These are phyloP conservation scores for Polyplosphaeria fusca DNA, from an alignment of 495 filamentous ascomycete genomes.

Conservation along the genomic window DNA sequence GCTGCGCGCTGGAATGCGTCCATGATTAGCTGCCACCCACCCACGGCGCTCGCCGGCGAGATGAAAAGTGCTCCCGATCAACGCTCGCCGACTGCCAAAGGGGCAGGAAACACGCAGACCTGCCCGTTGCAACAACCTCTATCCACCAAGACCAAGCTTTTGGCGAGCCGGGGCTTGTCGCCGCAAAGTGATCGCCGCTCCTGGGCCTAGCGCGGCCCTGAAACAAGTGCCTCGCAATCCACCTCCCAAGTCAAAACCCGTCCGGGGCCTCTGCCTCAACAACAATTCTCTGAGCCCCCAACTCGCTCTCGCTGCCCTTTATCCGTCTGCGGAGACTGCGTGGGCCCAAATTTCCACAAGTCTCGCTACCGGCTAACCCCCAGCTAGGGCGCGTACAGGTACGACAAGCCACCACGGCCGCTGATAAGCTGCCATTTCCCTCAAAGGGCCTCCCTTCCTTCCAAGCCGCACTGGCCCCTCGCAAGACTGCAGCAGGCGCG, in stretches of 20 bases:
- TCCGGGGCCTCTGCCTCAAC: background rate
- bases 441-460: background rate
- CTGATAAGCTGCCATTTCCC: conserved; percentile 1
- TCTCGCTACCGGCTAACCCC: too few relatives aligned
- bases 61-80: background rate
- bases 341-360: too few relatives aligned
- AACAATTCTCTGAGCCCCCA: background rate
- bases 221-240: background rate
- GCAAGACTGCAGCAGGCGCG: background rate
- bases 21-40: background rate
- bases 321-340: background rate
- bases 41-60: too few relatives aligned
- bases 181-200: too few relatives aligned
- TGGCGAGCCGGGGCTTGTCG: background rate
- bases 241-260: background rate
- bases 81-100: background rate
- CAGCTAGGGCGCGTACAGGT: too few relatives aligned
- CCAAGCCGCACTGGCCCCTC: background rate
- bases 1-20: background rate
- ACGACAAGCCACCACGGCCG: too few relatives aligned
- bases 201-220: background rate
- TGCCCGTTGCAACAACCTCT: background rate
- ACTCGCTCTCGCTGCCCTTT: background rate
- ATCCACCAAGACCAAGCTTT: background rate
- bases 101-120: background rate